Evolutionary conservation across 768 basidiomycete genomes (phyloP), one percentile per base, ranked within the genome.

Genomic region (Kwoniella europaea): DNA sequence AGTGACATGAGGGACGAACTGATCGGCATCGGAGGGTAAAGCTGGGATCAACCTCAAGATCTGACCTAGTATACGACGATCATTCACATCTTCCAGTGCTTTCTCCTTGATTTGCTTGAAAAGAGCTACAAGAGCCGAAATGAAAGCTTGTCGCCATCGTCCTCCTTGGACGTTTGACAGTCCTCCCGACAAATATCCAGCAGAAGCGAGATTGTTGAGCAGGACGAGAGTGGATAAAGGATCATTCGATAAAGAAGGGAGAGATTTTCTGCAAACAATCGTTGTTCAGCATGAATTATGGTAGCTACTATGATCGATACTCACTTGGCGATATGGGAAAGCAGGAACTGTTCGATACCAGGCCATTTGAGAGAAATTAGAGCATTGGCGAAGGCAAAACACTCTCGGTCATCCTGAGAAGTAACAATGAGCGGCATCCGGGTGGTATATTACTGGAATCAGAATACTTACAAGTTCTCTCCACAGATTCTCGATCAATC

Each of bases 291-390:
- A 62, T 67, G 7, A 68, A 41, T 15, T 50, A 10, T 53, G 10
- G 9, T 59, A 35, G 13, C n/a, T n/a, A 59, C 13, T 9, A 67
- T 42, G 29, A 35, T 35, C 22, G 63, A 55, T 5, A 44, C 77
- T 70, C 44, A 80, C 78, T 74, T 76, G 4, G 78, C 79, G 20
- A 83, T 65, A 52, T 81, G 80, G 12, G 80, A 73, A 6, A 83
- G 65, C 6, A 83, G 50, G 75, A 83, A 83, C 53, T 83, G 82
- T 65, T 83, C 82, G 50, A 82, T 71, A 7, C 81, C 82, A 29
- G 71, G 64, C 81, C 82, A 83, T 43, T 76, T 74, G 13, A 79
- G 55, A 9, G 59, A 27, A 20, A 82, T 71, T 22, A 82, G 63
- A 3, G 79, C 72, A 24, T 75, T 72, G 16, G 73, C 79, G 56